phyloP scores from a whole-genome alignment of 257 asterid genomes.

The Lithospermum erythrorhizon region DNA sequence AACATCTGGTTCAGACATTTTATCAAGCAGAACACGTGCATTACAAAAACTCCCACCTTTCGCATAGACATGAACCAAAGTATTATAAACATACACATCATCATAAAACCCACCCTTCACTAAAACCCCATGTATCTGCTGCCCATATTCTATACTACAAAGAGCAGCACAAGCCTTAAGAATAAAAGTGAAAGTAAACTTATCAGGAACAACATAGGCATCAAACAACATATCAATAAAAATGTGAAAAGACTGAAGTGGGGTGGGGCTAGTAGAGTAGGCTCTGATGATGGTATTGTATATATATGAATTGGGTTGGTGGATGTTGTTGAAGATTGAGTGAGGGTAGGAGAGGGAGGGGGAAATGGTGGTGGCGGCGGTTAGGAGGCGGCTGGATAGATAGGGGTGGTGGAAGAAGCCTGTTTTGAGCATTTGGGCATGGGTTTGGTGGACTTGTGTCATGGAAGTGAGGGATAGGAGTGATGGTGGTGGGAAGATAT shows the following conservation, averaged over 20 bases:
- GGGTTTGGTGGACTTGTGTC: not conserved
- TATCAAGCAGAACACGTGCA: constrained; percentile 21
- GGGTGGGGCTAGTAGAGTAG: constrained; percentile 18
- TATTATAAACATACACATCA: constrained; percentile 24
- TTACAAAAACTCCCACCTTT: constrained; percentile 19
- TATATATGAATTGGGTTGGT: constrained; percentile 21
- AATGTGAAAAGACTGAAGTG: constrained; percentile 12
- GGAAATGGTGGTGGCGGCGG: constrained; percentile 12
- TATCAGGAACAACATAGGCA: constrained; percentile 18
- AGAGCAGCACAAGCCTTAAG: constrained; percentile 30
- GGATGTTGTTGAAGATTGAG: constrained; percentile 19
- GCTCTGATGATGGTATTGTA: constrained; percentile 30
- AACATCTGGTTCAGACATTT: constrained; percentile 15
- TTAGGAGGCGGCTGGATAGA: constrained; percentile 26
- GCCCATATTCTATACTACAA: constrained; percentile 12
- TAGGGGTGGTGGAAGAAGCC: constrained; percentile 19
- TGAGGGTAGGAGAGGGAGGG: constrained; percentile 23
- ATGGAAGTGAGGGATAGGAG: too few species aligned
- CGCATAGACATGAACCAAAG: constrained; percentile 27
- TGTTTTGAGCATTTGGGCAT: constrained; percentile 30
- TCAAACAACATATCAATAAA: constrained; percentile 21
- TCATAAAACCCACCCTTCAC: constrained; percentile 17
- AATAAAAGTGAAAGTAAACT: constrained; percentile 27
- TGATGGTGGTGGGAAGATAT: too few species aligned
- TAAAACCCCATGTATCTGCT: constrained; percentile 22